These are phyloP conservation scores for Taphrina sp. DNA, from an alignment of 1,139 yeast species.

Conservation along the genomic window DNA sequence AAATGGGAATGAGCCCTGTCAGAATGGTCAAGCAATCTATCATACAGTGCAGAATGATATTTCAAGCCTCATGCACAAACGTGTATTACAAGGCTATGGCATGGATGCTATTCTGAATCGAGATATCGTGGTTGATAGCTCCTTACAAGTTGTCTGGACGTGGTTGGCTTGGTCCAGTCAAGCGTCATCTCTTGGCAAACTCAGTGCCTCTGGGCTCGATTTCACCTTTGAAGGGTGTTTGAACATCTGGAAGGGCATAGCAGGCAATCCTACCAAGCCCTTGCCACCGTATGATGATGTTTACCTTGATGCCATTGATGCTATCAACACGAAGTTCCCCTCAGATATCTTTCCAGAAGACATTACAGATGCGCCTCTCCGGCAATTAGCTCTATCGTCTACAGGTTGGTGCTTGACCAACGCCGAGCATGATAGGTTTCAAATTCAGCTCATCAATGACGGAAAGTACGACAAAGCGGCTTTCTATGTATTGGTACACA, in stretches of 20 bases:
- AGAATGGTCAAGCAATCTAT: no score
- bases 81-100: conserved; percentile 75
- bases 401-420: conserved; percentile 90
- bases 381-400: conserved; percentile 76
- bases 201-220: conserved; percentile 68
- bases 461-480: conserved; percentile 88
- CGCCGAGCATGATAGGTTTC: conserved; percentile 69
- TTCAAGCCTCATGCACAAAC: conserved; percentile 56
- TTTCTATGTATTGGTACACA: conserved; percentile 89
- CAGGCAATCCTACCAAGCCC: conserved; percentile 38
- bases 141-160: conserved; percentile 78
- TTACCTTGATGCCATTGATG: conserved; percentile 28
- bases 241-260: conserved; percentile 83
- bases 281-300: conserved; percentile 19
- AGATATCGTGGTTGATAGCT: conserved; percentile 60
- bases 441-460: conserved; percentile 45
- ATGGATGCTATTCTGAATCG: conserved; percentile 66
- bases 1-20: no score
- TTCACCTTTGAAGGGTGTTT: conserved; percentile 83
- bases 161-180: conserved; percentile 64
- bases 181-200: conserved; percentile 55
- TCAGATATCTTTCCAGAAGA: conserved; percentile 39
- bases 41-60: no score
- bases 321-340: conserved; percentile 38
- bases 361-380: conserved; percentile 46